Evolutionary conservation across 805 yeast species (phyloP).

Genomic region (Isabelozyma heimii): DNA sequence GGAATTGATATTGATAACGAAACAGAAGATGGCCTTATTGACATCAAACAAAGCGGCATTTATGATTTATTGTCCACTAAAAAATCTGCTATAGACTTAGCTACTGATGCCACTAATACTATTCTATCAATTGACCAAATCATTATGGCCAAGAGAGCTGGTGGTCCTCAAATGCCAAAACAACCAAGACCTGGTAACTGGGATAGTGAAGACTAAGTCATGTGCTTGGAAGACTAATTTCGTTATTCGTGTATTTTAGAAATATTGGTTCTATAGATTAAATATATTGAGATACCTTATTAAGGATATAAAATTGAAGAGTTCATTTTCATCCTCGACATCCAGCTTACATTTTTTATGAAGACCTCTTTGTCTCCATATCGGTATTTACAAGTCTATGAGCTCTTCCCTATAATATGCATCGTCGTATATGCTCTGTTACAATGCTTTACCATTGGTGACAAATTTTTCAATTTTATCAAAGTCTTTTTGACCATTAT

Average conservation of each 20-base stretch:
- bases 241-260: not conserved
- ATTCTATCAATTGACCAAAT: constrained; percentile 92
- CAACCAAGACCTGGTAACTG: constrained; percentile 91
- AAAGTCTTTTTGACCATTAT: constrained; percentile 68
- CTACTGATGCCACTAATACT: constrained; percentile 93
- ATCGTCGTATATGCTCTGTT: no score
- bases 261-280: not conserved
- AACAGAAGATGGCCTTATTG: constrained; percentile 60
- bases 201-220: constrained; percentile 80
- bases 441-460: constrained; percentile 40
- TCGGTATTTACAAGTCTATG: no score
- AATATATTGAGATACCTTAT: no score
- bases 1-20: constrained; percentile 76
- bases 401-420: no score
- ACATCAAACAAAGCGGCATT: constrained; percentile 66
- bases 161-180: constrained; percentile 89
- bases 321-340: no score
- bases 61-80: constrained; percentile 80
- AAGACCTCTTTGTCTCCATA: no score
- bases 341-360: no score
- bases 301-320: no score
- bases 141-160: constrained; percentile 98
- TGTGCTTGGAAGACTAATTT: not conserved
- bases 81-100: constrained; percentile 84
- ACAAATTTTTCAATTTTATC: constrained; percentile 62